Evolutionary conservation across 1,284 basidiomycete genomes (phyloP), one percentile per base, ranked within the genome.

Genomic region (Prillingera fragicola): DNA sequence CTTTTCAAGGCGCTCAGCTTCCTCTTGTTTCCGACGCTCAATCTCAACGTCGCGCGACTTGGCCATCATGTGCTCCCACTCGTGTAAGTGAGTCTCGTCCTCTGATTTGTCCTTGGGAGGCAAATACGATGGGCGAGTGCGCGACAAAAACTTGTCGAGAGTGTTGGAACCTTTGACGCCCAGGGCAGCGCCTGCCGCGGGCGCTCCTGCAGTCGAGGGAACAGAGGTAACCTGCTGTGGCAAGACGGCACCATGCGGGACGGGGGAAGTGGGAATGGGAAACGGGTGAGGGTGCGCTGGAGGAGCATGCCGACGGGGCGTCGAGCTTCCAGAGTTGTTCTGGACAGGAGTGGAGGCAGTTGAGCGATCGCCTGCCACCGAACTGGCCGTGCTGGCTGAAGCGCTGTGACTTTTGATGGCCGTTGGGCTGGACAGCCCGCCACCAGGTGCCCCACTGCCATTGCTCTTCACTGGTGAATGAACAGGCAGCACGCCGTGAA

Each of bases 11-110:
- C 57, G 45, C 22, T 48, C 33, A 3, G 45, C 38, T 43, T 65
- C 60, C 4, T 43, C 42, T 13, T 50, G 21, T 39, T 62, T 60
- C 22, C 53, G 13, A 12, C 50, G 44, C 51, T 64, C 54, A 27
- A 50, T 49, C 36, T 67, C 65, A 39, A 57, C 56, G 34, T 66
- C 59, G 31, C 59, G 39, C 8, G 65, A 55, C 32, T 68, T 60
- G 10, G 58, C 55, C 91, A 96, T 96, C 87, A 96, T 94, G 32
- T 77, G 71, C 62, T 89, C 81, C 87, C 90, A 96, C 61, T 86
- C 85, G 22, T 83, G 81, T 62, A 89, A 75, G 71, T 96, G 90
- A 54, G 81, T 85, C 45, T 78, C 72, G 64, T 95, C 90, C 68
- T 95, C 91, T 38, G 77, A 67, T 45, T 79, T 80, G 42, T 74